Evolutionary conservation across 2,329 filamentous ascomycete genomes (phyloP).

Genomic region (Sphaceloma murrayae): DNA sequence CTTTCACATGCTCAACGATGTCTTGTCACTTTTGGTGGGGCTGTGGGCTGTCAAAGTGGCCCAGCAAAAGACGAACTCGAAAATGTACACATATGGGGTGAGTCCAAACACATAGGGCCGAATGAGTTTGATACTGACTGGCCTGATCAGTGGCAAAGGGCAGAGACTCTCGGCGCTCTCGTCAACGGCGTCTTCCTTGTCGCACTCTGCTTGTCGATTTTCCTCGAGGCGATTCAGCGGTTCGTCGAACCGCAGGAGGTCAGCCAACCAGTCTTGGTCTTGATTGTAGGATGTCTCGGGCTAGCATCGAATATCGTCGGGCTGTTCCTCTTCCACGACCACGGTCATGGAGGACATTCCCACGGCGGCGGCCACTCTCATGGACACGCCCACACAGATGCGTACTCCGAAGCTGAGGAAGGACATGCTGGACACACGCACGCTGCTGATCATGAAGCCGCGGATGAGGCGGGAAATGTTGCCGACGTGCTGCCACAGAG

Average conservation of each 20-base stretch:
- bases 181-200: conserved; percentile 98
- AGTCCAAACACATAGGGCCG: conserved; percentile 34
- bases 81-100: conserved; percentile 91
- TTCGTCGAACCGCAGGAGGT: conserved; percentile 88
- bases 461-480: conserved; percentile 50
- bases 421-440: conserved; percentile 45
- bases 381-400: conserved; percentile 27
- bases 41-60: conserved; percentile 91
- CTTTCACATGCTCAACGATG: conserved; percentile 99
- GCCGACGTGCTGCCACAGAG: conserved; percentile 56
- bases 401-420: conserved; percentile 40
- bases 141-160: conserved; percentile 71
- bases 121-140: not conserved
- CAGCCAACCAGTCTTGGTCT: conserved; percentile 71
- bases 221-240: conserved; percentile 86
- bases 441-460: conserved; percentile 34
- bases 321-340: conserved; percentile 84
- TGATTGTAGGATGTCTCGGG: conserved; percentile 79
- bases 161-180: conserved; percentile 89
- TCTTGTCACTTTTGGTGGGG: conserved; percentile 84
- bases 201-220: conserved; percentile 89
- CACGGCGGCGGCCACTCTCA: conserved; percentile 37
- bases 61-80: conserved; percentile 66
- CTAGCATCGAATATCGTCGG: conserved; percentile 82
- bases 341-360: conserved; percentile 61